These are phyloP conservation scores for Perkinsus olseni DNA, from an alignment of 169 alveolate species.

Conservation along the genomic window DNA sequence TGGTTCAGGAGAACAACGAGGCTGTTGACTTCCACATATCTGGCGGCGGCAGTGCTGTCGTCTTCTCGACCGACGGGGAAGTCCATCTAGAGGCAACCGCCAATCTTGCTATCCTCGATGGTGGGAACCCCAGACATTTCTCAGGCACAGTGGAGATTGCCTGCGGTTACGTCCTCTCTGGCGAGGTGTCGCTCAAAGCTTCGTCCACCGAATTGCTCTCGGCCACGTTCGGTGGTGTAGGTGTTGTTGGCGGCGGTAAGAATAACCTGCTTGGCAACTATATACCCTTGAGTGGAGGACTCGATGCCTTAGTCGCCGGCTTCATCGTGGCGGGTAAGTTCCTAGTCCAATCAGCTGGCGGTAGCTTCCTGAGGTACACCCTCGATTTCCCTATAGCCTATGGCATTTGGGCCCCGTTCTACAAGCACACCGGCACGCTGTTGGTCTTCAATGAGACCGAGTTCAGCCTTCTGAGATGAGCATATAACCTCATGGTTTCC, in stretches of 20 bases:
- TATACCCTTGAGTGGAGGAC: neutral
- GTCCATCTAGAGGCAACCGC: neutral
- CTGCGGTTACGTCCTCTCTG: neutral
- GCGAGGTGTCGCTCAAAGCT: neutral
- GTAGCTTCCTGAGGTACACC: neutral
- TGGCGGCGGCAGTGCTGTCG: neutral
- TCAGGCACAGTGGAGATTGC: neutral
- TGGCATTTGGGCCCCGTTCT: neutral
- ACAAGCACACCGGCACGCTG: neutral
- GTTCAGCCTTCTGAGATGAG: neutral
- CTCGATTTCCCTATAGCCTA: neutral
- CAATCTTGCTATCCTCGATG: neutral
- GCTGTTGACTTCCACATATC: neutral
- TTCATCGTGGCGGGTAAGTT: neutral
- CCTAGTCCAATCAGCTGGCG: neutral
- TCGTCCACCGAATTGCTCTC: neutral
- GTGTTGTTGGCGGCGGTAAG: neutral
- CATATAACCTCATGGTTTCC: too few species aligned
- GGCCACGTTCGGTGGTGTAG: neutral
- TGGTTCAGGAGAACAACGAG: neutral
- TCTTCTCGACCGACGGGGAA: neutral
- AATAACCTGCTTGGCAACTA: neutral
- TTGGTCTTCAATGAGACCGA: neutral
- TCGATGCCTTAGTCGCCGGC: neutral
- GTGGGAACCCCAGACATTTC: neutral